Evolutionary conservation across 2,329 filamentous ascomycete genomes (phyloP), one percentile per base, ranked within the genome.

Genomic region (Colletotrichum simmondsii): DNA sequence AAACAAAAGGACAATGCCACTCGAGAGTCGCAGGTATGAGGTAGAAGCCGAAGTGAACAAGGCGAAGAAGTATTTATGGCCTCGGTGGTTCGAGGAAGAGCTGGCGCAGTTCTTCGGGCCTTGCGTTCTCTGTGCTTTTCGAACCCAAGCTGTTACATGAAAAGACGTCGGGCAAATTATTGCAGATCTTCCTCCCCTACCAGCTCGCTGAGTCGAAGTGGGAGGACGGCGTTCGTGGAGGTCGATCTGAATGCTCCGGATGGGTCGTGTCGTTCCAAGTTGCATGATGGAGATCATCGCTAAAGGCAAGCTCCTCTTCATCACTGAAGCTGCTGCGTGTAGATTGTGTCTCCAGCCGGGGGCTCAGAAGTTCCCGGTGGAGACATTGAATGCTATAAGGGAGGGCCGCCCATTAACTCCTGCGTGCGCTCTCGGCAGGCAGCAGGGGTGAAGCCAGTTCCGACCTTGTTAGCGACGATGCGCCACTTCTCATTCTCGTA

Each of bases 401-500:
- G 76, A 26, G 85, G 37, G 16, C 37, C 87, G 46, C 84, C 86
- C 53, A 84, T 78, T 56, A 95, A 83, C 83, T 94, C 90, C 72
- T 89, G 85, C 37, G 92, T 92, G 78, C 95, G 93, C 79, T 97
- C 95, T 81, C 93, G 93, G 84, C 95, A 98, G 57, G 95, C 94
- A 46, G 91, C 90, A 53, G 95, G 94, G 49, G 95, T 97, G 80
- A 97, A 97, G 59, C 95, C 95, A 63, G 92, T 94, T 74, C 95
- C 95, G 78, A 98, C 93, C 84, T 97, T 98, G 79, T 94, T 93
- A 72, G 95, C 93, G 75, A 98, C 92, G 79, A 97, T 94, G 77
- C 95, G 93, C 95, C 95, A 98, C 81, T 95, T 95, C 82, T 98
- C 95, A 84, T 93, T 94, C 80, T 97, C 94, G 85, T 96, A 96